Conservation (phyloP, 805 yeast species). For the Starmerella riodocensis region DNA sequence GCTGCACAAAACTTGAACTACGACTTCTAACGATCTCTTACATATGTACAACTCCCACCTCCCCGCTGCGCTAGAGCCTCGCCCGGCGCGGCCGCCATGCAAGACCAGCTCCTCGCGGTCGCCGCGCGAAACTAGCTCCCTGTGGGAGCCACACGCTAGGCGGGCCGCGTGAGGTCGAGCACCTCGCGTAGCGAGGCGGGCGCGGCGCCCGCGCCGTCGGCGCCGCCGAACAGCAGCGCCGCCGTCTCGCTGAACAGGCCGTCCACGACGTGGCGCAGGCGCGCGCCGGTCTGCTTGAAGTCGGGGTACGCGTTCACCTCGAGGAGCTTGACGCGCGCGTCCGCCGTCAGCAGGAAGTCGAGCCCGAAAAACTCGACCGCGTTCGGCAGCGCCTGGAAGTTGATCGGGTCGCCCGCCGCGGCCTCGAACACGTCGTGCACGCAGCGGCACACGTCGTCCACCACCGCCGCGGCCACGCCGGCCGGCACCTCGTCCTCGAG, state of each 20-base stretch:
- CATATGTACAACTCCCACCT: no score
- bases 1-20: no score
- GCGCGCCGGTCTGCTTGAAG: slow-evolving; percentile 86
- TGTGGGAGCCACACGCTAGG: no score
- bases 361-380: slow-evolving; percentile 82
- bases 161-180: no score
- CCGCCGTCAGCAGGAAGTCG: slow-evolving; percentile 63
- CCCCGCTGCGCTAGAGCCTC: no score
- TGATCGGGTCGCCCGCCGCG: slow-evolving; percentile 60
- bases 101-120: no score
- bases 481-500: slow-evolving; percentile 44
- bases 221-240: slow-evolving; percentile 31
- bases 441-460: slow-evolving; percentile 41
- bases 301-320: slow-evolving; percentile 95
- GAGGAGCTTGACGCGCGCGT: slow-evolving; percentile 42
- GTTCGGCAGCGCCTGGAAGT: slow-evolving; percentile 68
- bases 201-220: neutral
- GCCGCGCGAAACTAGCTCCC: no score
- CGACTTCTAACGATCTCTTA: no score
- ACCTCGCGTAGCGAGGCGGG: no score
- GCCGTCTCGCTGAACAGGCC: slow-evolving; percentile 52
- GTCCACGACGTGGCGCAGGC: slow-evolving; percentile 49
- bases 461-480: slow-evolving; percentile 26
- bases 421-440: slow-evolving; percentile 78
- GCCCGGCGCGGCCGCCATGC: no score